Base-by-base conservation (phyloP, 306 rosid genomes). In the Vigna trinervia region DNA sequence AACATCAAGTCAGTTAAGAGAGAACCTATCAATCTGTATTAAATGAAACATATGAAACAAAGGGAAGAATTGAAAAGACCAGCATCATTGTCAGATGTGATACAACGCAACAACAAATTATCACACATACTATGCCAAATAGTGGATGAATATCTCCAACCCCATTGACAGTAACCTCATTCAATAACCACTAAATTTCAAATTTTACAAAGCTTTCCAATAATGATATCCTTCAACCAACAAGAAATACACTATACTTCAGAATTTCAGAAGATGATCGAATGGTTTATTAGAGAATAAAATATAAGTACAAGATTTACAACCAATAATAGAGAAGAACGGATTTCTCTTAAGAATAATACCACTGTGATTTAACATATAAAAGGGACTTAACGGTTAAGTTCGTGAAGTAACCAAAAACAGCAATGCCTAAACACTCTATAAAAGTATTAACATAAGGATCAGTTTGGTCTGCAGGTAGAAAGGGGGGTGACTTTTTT, bases 1-100 rank as follows among this genome's bases (percentile, higher is more conserved):
- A 70, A 63, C 14, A 66, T 79, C 67, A 74, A 38, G 22, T 56
- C 62, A 61, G 76, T 53, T 60, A 71, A 71, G 80, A 81, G 73
- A 51, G 43, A 67, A 69, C 65, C 46, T 20, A 63, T 15, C 46
- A 69, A 79, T 78, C 43, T 39, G 53, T 38, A 30, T 5, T 6
- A 60, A 12, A 70, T 20, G 63, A 32, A 69, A 79, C 62, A 65
- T 67, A 43, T 22, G 8, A 68, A 53, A 34, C 23, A 66, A 68
- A 64, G 15, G 48, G 30, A 20, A 54, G 13, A 65, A 69, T 57
- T 23, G 62, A 54, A 34, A 45, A 60, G 51, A 62, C 14, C 41
- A 38, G 51, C 81, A 78, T 47, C 76, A 30, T 11, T 58, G 69
- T 34, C 7, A 30, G 75, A 78, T 39, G 71, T 1, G 4, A 52